Evolutionary conservation across 768 basidiomycete genomes (phyloP), one percentile per base, ranked within the genome.

Genomic region (Serendipita vermifera): DNA sequence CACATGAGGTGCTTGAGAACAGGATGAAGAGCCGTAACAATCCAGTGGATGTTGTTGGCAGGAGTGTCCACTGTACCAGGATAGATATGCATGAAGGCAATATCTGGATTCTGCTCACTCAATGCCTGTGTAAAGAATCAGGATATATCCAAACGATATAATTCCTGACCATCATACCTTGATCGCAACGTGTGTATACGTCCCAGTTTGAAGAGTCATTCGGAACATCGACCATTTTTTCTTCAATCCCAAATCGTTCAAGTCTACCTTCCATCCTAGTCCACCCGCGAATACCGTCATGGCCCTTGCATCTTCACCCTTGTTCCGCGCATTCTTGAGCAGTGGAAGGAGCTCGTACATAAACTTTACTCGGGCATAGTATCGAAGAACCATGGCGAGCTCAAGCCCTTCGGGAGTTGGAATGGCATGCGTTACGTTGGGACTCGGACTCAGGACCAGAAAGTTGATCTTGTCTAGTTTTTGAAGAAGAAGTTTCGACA

Each of bases 351-450:
- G 64, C 22, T 76, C 75, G n/a, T 68, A 58, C 2, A 72, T 68
- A 61, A 79, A 77, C 58, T 70, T 71, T 75, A 73, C 77, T 33
- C 78, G 65, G 22, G 73, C 67, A 61, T 80, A 80, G 62, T 79
- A 78, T 55, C 76, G 71, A 55, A 77, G 56, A 29, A 71, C 73
- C 15, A 75, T 63, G 60, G 33, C 29, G 27, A 20, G 43, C 20
- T 57, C 56, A 33, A 57, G 32, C 13, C 56, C 56, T 27, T 57
- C 56, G 22, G 31, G 33, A 22, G 56, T 57, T 22, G 24, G 11
- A 7, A 22, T 22, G 9, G 24, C 11, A 17, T 7, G n/a, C 4
- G 27, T 22, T 32, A 32, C 38, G 17, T 61, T n/a, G 15, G 58
- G n/a, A 9, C 59, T 58, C 13, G 55, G 26, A 39, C 38, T 39